Evolutionary conservation across 2,329 filamentous ascomycete genomes (phyloP), one percentile per base, ranked within the genome.

Genomic region (Paecilomyces niveus): DNA sequence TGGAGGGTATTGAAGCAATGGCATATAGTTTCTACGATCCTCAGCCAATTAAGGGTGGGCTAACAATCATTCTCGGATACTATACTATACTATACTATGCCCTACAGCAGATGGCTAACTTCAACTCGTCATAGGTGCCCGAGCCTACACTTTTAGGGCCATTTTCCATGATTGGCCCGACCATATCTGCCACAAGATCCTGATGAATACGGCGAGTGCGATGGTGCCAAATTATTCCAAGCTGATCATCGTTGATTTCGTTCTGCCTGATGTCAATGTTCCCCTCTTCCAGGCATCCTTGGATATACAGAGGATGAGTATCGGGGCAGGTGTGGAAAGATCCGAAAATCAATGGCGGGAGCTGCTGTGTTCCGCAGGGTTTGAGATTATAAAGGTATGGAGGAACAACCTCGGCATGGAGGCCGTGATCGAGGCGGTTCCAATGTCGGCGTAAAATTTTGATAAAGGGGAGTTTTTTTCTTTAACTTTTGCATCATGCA

Each of bases 121-220:
- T 31, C 32, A 50, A 18, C 10, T 26, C 13, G 11, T 11, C 21
- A 5, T 49, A 69, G 71, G 69, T 1, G 73, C 73, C 6, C 64
- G 65, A 22, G 62, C 61, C 1, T 76, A 75, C 62, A 74, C 72
- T 59, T 71, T 76, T 58, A 69, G 72, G 11, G 65, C 69, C 26
- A 72, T 75, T 52, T 72, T 73, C 59, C 72, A 75, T 51, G 70
- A 75, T 61, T 75, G 72, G 73, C 65, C 70, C 0, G 72, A 75
- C 55, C 56, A 67, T 5, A 63, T 69, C 29, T 72, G 69, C 55
- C 65, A 64, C n/a, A 58, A 63, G 49, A 74, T 76, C 29, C 57
- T 76, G 22, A 55, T 54, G 8, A 70, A 71, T 45, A 73, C 71
- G 1, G 56, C 70, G 11, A 60, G 65, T 4, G 70, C 71, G 10